These are phyloP conservation scores for Wickerhamiella alocasiicola DNA, from an alignment of 805 yeast genomes.

Conservation along the genomic window DNA sequence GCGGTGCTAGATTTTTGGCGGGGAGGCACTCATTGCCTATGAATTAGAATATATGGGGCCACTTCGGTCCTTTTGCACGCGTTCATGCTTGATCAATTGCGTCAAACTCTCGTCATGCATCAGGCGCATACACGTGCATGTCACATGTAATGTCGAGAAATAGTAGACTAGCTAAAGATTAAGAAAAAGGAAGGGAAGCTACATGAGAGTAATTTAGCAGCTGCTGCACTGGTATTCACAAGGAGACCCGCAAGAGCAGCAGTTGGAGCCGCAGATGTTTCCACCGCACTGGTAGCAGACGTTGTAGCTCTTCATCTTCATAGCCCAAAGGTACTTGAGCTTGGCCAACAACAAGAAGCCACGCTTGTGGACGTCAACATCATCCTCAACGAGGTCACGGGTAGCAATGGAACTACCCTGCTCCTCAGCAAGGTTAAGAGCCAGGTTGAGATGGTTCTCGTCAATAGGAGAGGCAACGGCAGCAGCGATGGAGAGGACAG, in stretches of 20 bases:
- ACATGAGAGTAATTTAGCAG: neutral
- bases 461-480: constrained; percentile 3
- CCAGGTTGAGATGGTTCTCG: constrained; percentile 4
- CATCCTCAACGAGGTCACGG: constrained; percentile 70
- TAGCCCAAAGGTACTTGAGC: constrained; percentile 10
- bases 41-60: no score
- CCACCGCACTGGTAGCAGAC: constrained; percentile 10
- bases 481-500: constrained; percentile 5
- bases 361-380: constrained; percentile 48
- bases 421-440: constrained; percentile 9
- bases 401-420: constrained; percentile 46
- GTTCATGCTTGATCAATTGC: no score
- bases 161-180: no score
- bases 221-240: constrained; percentile 3
- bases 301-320: constrained; percentile 6
- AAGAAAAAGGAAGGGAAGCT: neutral
- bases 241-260: constrained; percentile 8
- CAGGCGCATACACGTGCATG: no score
- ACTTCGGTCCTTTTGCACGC: no score
- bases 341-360: constrained; percentile 7
- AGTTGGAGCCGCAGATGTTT: constrained; percentile 7
- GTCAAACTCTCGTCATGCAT: no score
- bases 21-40: no score
- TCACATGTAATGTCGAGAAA: no score
- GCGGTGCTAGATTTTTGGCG: no score